Conservation (phyloP, 208 protist species). For the Trypanosoma boissoni region DNA sequence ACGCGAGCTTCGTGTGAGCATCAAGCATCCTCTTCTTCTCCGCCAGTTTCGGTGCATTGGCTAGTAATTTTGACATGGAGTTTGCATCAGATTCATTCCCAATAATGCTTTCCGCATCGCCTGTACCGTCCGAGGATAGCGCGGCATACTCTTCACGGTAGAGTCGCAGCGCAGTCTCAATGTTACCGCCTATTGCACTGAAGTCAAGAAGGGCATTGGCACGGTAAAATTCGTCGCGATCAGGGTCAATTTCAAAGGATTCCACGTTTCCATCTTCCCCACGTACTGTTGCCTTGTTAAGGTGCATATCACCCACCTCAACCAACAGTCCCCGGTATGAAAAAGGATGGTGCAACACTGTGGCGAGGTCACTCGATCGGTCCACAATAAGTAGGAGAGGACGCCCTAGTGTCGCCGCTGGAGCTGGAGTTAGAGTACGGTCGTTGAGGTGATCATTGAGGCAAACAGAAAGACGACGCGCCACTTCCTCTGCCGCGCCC, state of each 20-base stretch:
- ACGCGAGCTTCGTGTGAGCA: constrained; percentile 80
- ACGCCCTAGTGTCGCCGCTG: constrained; percentile 57
- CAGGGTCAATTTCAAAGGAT: constrained; percentile 79
- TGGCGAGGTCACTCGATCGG: constrained; percentile 74
- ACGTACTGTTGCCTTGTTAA: constrained; percentile 74
- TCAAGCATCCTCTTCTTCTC: constrained; percentile 84
- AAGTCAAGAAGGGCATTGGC: constrained; percentile 70
- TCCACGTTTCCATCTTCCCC: constrained; percentile 53
- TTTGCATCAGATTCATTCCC: constrained; percentile 51
- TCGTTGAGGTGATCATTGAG: constrained; percentile 79
- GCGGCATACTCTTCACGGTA: constrained; percentile 76
- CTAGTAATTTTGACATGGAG: constrained; percentile 74
- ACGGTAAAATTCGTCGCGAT: constrained; percentile 77
- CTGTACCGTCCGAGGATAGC: constrained; percentile 36
- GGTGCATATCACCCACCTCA: constrained; percentile 71
- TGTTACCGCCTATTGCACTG: constrained; percentile 61
- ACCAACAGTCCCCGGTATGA: constrained; percentile 84
- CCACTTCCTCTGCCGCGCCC: constrained; percentile 75
- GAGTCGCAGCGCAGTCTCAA: constrained; percentile 57
- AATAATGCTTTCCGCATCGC: constrained; percentile 23
- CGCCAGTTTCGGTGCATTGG: constrained; percentile 65
- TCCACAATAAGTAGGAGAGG: constrained; percentile 85
- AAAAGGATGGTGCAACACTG: constrained; percentile 86
- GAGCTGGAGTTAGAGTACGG: constrained; percentile 48
- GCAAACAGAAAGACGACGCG: constrained; percentile 52